phyloP scores from a whole-genome alignment of 257 asterid genomes.

The Fraxinus quadrangulata region DNA sequence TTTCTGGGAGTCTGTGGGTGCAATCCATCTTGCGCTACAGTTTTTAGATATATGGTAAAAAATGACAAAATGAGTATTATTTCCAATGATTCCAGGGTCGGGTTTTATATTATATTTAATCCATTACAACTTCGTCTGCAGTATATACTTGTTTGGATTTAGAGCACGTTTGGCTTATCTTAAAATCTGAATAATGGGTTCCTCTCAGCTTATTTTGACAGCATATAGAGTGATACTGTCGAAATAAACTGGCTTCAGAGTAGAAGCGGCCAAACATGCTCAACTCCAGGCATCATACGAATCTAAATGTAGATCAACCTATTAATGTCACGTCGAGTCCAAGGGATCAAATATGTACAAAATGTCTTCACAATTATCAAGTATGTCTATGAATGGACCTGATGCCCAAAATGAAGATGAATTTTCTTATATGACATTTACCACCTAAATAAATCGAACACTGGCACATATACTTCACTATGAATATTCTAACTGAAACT shows the following conservation, averaged over 20 bases:
- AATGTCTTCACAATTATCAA: not conserved
- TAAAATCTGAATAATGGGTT: not conserved
- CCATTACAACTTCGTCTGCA: no score
- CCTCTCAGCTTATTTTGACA: not conserved
- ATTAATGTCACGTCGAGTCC: not conserved
- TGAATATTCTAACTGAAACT: not conserved
- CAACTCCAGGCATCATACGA: not conserved
- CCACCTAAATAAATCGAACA: not conserved
- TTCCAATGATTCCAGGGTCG: not conserved
- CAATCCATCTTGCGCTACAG: not conserved
- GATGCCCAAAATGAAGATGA: not conserved
- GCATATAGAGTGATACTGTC: no score
- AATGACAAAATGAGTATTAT: not conserved
- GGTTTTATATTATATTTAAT: not conserved
- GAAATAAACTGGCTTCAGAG: no score
- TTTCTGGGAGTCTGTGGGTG: constrained; percentile 3
- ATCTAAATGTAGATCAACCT: not conserved
- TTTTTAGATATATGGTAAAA: not conserved
- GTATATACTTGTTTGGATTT: not conserved
- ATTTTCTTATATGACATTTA: not conserved
- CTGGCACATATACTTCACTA: not conserved
- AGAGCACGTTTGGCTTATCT: not conserved
- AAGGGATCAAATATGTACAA: not conserved
- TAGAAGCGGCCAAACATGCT: not conserved
- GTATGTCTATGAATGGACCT: not conserved